Percentiles rank a stretch among this genome's conserved stretches.
Conservation (phyloP, 495 filamentous ascomycete genomes). For the Talaromyces proteolyticus region DNA sequence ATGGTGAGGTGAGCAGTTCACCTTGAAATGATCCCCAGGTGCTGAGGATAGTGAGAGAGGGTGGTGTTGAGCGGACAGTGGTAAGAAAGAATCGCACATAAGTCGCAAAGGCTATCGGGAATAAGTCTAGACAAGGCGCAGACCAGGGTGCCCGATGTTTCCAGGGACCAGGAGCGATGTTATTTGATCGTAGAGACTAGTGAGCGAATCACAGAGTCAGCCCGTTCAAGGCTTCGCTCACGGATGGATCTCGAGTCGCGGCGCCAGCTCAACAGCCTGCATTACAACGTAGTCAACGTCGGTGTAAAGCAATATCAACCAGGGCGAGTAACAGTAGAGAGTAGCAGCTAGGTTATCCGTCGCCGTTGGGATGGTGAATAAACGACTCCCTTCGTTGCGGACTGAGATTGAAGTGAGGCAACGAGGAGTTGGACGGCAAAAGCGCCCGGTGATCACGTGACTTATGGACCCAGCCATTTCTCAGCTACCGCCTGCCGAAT, state of each 20-base stretch:
- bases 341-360: neutral
- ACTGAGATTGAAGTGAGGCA: neutral
- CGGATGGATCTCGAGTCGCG: conserved; percentile 4
- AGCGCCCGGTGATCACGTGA: neutral
- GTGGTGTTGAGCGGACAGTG: conserved; percentile 31
- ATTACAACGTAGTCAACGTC: neutral
- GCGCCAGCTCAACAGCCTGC: conserved; percentile 2
- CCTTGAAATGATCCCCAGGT: conserved; percentile 32
- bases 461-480: neutral
- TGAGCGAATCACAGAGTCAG: conserved; percentile 2
- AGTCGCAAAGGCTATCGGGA: conserved; percentile 8
- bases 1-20: conserved; percentile 20
- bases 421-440: neutral
- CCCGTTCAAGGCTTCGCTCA: conserved; percentile 7
- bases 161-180: neutral
- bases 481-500: neutral
- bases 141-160: neutral
- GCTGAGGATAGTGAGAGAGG: conserved; percentile 42
- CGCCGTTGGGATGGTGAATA: neutral
- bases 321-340: no score
- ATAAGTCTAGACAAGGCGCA: no score
- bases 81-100: conserved; percentile 40
- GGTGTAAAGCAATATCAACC: neutral
- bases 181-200: conserved; percentile 1
- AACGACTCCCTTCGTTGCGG: neutral